A percentile compares a stretch with the other conserved stretches of the same genome.
Conservation (phyloP, 257 asterid species). For the Schizonepeta tenuifolia region DNA sequence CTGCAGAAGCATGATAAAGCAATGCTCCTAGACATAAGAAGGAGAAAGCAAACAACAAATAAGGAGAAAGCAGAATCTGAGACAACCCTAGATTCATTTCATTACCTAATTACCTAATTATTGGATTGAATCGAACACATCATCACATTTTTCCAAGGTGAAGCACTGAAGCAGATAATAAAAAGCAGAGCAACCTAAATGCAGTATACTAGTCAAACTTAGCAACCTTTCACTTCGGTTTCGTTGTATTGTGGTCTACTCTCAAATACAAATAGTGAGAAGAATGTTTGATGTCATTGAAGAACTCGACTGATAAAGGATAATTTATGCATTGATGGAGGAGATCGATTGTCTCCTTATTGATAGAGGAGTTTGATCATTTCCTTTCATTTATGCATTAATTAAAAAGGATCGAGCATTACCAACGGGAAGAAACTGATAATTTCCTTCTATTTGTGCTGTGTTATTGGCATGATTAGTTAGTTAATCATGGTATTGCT, state of each 20-base stretch:
- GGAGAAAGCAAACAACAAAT: not conserved
- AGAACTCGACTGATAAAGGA: not conserved
- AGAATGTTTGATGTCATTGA: slow-evolving; percentile 18
- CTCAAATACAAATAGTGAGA: not conserved
- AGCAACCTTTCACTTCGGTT: slow-evolving; percentile 12
- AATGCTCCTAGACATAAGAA: not conserved
- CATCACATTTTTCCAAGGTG: not conserved
- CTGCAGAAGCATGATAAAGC: slow-evolving; percentile 41
- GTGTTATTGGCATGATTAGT: not conserved
- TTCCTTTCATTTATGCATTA: not conserved
- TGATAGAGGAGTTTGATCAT: not conserved
- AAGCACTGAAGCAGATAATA: not conserved
- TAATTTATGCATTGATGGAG: not conserved
- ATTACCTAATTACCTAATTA: not conserved
- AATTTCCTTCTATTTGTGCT: not conserved
- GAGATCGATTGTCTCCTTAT: not conserved
- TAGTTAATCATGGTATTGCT: not conserved
- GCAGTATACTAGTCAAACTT: too few species aligned
- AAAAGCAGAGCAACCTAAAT: too few species aligned
- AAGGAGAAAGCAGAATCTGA: slow-evolving; percentile 12
- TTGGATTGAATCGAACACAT: not conserved
- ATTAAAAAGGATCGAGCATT: not conserved
- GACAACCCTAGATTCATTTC: not conserved
- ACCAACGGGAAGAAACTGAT: not conserved
- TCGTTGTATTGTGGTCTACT: not conserved